These are phyloP conservation scores for Thraustochytrium sp. DNA, from an alignment of 352 stramenopile genomes.

Conservation along the genomic window DNA sequence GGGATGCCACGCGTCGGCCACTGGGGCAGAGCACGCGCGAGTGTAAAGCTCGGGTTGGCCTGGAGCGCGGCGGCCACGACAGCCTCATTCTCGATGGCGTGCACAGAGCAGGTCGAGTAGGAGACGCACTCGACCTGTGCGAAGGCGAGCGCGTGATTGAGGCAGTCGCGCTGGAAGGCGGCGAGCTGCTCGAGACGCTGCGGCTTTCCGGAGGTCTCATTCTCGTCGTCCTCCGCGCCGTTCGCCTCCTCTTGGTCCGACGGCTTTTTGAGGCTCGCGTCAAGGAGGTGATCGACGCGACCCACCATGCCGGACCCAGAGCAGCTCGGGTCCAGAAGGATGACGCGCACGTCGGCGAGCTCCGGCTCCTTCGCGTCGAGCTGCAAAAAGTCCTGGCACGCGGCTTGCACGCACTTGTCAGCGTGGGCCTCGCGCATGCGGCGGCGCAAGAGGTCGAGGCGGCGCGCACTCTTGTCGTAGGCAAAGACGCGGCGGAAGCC, in stretches of 20 bases:
- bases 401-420: conserved; percentile 65
- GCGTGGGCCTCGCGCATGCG: conserved; percentile 74
- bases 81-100: conserved; percentile 90
- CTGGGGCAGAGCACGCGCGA: conserved; percentile 61
- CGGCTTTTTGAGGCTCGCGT: conserved; percentile 56
- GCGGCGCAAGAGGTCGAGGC: conserved; percentile 74
- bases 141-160: conserved; percentile 89
- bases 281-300: conserved; percentile 79
- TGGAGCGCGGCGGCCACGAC: conserved; percentile 82
- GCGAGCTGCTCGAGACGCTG: conserved; percentile 78
- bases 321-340: conserved; percentile 92
- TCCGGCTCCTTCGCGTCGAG: conserved; percentile 64
- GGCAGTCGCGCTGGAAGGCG: conserved; percentile 85
- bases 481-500: conserved; percentile 74
- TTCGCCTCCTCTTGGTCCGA: conserved; percentile 60
- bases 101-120: conserved; percentile 95
- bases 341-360: conserved; percentile 77
- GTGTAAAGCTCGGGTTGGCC: conserved; percentile 58
- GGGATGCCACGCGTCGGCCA: conserved; percentile 68
- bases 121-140: conserved; percentile 82
- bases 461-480: conserved; percentile 79
- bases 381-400: conserved; percentile 83
- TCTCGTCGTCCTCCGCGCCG: conserved; percentile 51
- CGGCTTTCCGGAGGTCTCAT: neutral
- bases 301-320: conserved; percentile 91